Conservation (phyloP, 2,329 filamentous ascomycete genomes). For the Ophiosphaerella korrae region DNA sequence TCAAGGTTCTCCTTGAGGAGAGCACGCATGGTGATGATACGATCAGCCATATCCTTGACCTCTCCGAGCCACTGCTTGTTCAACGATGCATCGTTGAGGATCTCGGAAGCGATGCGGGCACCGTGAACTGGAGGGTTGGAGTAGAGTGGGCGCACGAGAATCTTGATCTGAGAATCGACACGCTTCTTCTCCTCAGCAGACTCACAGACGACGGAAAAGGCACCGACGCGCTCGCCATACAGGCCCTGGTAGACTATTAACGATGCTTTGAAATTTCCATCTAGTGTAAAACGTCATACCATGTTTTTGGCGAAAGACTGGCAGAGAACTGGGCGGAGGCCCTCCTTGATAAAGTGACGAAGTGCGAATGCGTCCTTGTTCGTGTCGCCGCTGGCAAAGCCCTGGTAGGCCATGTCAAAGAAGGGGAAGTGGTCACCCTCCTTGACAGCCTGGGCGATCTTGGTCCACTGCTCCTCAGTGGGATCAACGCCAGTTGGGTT, state of each 20-base stretch:
- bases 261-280: neutral
- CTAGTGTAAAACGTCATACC: slow-evolving; percentile 56
- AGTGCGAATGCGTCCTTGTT: slow-evolving; percentile 93
- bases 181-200: slow-evolving; percentile 91
- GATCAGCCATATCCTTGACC: slow-evolving; percentile 98
- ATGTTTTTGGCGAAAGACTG: slow-evolving; percentile 99
- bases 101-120: slow-evolving; percentile 88
- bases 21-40: slow-evolving; percentile 97
- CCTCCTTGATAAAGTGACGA: slow-evolving; percentile 89
- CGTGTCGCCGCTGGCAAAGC: slow-evolving; percentile 91
- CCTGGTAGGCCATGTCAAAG: slow-evolving; percentile 99
- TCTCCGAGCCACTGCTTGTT: slow-evolving; percentile 95
- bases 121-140: slow-evolving; percentile 98
- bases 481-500: slow-evolving; percentile 98
- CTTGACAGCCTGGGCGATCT: slow-evolving; percentile 88
- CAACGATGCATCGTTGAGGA: slow-evolving; percentile 82
- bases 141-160: slow-evolving; percentile 94
- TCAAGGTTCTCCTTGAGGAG: slow-evolving; percentile 94
- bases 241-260: slow-evolving; percentile 69
- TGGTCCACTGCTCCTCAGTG: slow-evolving; percentile 86
- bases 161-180: slow-evolving; percentile 97
- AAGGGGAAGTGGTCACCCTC: slow-evolving; percentile 87
- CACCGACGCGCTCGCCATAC: slow-evolving; percentile 96
- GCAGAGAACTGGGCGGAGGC: slow-evolving; percentile 83
- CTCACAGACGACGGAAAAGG: slow-evolving; percentile 89